Evolutionary conservation across 2,329 filamentous ascomycete genomes (phyloP).

Genomic region (Alternaria brassicicola): DNA sequence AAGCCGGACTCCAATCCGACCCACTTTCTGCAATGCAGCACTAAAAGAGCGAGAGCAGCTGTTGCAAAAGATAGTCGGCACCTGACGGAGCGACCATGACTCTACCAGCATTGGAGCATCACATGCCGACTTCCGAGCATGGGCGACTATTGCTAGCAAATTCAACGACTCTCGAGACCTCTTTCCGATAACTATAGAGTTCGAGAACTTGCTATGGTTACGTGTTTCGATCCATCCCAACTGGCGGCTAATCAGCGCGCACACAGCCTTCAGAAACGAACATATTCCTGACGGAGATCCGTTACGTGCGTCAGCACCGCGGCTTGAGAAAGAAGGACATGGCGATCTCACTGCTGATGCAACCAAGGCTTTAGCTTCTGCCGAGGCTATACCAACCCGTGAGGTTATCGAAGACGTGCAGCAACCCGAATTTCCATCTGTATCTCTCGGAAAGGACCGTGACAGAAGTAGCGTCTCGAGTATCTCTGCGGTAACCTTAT

Average conservation of each 20-base stretch:
- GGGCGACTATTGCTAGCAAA: constrained; percentile 52
- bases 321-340: not conserved
- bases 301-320: constrained; percentile 4
- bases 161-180: constrained; percentile 56
- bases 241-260: constrained; percentile 38
- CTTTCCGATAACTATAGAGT: constrained; percentile 52
- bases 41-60: constrained; percentile 38
- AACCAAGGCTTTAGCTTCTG: constrained; percentile 11
- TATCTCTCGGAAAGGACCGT: constrained; percentile 19
- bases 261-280: constrained; percentile 26
- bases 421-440: constrained; percentile 14
- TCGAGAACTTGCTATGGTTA: constrained; percentile 39
- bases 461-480: constrained; percentile 26
- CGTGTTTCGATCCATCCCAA: constrained; percentile 37
- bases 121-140: constrained; percentile 50
- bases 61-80: constrained; percentile 32
- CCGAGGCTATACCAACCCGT: constrained; percentile 4
- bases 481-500: constrained; percentile 29
- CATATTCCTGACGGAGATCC: constrained; percentile 20
- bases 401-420: not conserved
- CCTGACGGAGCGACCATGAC: not conserved
- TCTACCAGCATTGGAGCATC: constrained; percentile 11
- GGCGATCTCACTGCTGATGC: constrained; percentile 1
- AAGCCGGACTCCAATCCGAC: constrained; percentile 22
- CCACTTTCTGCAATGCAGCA: constrained; percentile 41